Percentiles rank a stretch among this genome's conserved stretches.
phyloP scores from a whole-genome alignment of 2,329 filamentous ascomycete genomes.

The Hymenoscyphus linearis region DNA sequence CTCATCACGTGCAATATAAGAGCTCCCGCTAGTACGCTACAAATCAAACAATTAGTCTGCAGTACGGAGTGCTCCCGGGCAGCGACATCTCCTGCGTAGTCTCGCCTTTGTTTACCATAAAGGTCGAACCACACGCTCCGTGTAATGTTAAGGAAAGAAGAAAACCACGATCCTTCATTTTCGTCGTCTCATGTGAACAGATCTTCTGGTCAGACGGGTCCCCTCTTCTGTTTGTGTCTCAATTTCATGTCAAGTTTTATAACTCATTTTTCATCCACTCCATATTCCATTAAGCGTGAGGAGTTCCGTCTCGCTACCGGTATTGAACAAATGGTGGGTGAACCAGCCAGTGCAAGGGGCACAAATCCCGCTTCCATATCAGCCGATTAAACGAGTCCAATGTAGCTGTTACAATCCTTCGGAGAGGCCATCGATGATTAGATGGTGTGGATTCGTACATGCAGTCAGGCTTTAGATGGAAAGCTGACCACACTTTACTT shows the following conservation, averaged over 20 bases:
- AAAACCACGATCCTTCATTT: background rate
- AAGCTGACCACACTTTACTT: background rate
- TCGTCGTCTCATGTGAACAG: slow-evolving; percentile 4
- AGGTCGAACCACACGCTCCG: background rate
- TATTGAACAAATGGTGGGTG: background rate
- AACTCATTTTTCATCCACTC: background rate
- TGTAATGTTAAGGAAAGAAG: background rate
- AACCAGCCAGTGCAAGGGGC: background rate
- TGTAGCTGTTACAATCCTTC: background rate
- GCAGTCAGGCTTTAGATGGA: background rate
- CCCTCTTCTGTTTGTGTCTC: slow-evolving; percentile 1
- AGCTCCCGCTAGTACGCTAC: too few species aligned
- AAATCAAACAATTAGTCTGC: background rate
- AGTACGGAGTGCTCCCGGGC: background rate
- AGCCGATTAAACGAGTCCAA: background rate
- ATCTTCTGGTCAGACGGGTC: background rate
- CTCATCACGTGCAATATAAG: background rate
- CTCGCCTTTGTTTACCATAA: background rate
- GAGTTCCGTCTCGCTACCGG: background rate
- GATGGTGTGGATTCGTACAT: background rate
- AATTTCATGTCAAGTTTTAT: background rate
- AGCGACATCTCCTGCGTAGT: slow-evolving; percentile 1
- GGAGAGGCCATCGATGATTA: background rate
- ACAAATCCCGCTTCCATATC: background rate
- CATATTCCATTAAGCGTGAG: background rate